A percentile compares a stretch with the other conserved stretches of the same genome.
phyloP scores from a whole-genome alignment of 306 rosid genomes.

The Begonia masoniana region DNA sequence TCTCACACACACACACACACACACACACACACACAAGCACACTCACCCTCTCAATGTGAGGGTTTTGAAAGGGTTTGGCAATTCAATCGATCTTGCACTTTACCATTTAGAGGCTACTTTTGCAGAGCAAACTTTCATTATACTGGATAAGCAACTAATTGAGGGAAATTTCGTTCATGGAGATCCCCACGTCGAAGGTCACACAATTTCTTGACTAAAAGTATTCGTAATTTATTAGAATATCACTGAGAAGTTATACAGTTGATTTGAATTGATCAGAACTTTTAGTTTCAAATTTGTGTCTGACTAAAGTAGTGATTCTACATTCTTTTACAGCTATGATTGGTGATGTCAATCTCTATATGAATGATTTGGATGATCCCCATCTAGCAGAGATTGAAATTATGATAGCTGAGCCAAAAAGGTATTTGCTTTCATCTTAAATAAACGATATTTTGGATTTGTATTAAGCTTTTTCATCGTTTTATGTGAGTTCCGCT shows the following conservation, averaged over 20 bases:
- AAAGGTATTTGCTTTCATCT: conserved; percentile 37
- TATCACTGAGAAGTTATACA: not conserved
- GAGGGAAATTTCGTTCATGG: conserved; percentile 57
- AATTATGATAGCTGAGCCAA: conserved; percentile 84
- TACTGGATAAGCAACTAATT: conserved; percentile 57
- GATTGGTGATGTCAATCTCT: conserved; percentile 92
- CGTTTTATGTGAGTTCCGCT: too few relatives aligned
- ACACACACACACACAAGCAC: too few relatives aligned
- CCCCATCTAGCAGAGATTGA: conserved; percentile 75
- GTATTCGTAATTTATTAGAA: too few relatives aligned
- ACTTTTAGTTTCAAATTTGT: not conserved
- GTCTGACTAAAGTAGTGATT: conserved; percentile 6
- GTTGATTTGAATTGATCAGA: conserved; percentile 1
- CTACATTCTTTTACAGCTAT: conserved; percentile 42
- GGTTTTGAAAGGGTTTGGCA: not conserved
- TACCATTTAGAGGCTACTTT: conserved; percentile 12
- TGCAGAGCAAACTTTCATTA: conserved; percentile 74
- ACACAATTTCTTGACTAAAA: conserved; percentile 1
- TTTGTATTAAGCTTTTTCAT: too few relatives aligned
- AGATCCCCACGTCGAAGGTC: conserved; percentile 65
- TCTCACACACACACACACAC: too few relatives aligned
- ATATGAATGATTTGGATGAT: conserved; percentile 68
- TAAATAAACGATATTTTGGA: not conserved
- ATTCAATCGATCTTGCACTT: not conserved
- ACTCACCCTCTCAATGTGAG: too few relatives aligned